These are phyloP conservation scores for Leucosporidium yakuticum DNA, from an alignment of 768 basidiomycete species.

Conservation along the genomic window DNA sequence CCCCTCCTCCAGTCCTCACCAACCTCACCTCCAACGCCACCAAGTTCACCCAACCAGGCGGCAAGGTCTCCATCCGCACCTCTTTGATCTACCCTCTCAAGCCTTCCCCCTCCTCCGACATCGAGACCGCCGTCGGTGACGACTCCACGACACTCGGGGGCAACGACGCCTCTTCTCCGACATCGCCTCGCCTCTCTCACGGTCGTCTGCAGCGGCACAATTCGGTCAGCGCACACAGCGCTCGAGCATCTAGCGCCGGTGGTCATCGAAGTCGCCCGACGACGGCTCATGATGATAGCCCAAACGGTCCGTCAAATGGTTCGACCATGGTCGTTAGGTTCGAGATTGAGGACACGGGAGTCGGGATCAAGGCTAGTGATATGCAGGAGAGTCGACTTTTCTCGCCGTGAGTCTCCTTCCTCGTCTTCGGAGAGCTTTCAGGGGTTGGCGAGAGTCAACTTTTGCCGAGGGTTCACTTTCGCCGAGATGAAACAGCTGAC, in stretches of 20 bases:
- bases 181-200: constrained; percentile 15
- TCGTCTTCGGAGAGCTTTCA: constrained; percentile 59
- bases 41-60: constrained; percentile 40
- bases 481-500: constrained; percentile 61
- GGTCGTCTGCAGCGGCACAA: constrained; percentile 19
- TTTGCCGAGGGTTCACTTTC: constrained; percentile 73
- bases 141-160: not conserved
- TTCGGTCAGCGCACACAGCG: not conserved
- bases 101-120: not conserved
- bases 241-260: no score
- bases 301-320: constrained; percentile 3
- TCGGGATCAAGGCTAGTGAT: constrained; percentile 46
- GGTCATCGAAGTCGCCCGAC: not conserved
- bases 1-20: constrained; percentile 17
- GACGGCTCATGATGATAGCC: not conserved
- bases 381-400: constrained; percentile 22
- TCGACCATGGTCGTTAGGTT: constrained; percentile 46
- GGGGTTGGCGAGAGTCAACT: constrained; percentile 62
- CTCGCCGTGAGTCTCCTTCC: no score
- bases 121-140: not conserved
- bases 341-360: constrained; percentile 49
- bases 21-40: constrained; percentile 40
- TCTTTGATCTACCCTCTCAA: constrained; percentile 36
- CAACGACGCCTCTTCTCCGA: not conserved
- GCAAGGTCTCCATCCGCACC: constrained; percentile 37